Conservation (phyloP, 2,329 filamentous ascomycete species). For the Penicillium sp. region DNA sequence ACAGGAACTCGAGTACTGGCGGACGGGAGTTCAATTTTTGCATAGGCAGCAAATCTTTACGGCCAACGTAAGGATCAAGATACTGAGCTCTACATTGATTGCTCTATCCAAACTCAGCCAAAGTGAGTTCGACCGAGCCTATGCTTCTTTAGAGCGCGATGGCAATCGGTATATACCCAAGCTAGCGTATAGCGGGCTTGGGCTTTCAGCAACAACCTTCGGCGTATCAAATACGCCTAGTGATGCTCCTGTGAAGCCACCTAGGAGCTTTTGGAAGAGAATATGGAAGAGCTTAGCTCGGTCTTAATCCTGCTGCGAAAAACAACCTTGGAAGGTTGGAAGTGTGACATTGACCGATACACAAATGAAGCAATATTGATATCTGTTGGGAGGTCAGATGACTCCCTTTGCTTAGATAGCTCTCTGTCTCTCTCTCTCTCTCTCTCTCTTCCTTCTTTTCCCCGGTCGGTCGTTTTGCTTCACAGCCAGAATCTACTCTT, state of each 20-base stretch:
- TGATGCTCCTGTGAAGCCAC: too few species aligned
- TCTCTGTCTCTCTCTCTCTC: too few species aligned
- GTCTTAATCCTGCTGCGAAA: too few species aligned
- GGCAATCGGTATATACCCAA: not conserved
- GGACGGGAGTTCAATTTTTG: not conserved
- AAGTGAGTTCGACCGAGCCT: not conserved
- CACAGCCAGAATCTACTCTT: too few species aligned
- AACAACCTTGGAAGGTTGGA: too few species aligned
- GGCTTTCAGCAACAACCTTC: not conserved
- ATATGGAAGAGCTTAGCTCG: not conserved
- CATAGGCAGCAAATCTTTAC: not conserved
- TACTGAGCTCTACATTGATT: not conserved
- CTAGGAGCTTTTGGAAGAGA: not conserved
- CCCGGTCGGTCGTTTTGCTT: too few species aligned
- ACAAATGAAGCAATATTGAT: too few species aligned
- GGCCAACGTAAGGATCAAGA: not conserved
- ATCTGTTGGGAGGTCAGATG: too few species aligned
- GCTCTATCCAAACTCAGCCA: not conserved
- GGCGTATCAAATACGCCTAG: too few species aligned
- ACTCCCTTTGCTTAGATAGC: too few species aligned
- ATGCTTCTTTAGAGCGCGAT: not conserved
- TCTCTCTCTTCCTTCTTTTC: too few species aligned
- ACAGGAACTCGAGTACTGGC: not conserved
- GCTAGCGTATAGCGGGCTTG: not conserved
- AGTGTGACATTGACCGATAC: too few species aligned